Percentiles rank a stretch among this genome's conserved stretches.
Evolutionary conservation across 176 grass and related monocot species (phyloP).

Genomic region (Puccinellia tenuiflora): DNA sequence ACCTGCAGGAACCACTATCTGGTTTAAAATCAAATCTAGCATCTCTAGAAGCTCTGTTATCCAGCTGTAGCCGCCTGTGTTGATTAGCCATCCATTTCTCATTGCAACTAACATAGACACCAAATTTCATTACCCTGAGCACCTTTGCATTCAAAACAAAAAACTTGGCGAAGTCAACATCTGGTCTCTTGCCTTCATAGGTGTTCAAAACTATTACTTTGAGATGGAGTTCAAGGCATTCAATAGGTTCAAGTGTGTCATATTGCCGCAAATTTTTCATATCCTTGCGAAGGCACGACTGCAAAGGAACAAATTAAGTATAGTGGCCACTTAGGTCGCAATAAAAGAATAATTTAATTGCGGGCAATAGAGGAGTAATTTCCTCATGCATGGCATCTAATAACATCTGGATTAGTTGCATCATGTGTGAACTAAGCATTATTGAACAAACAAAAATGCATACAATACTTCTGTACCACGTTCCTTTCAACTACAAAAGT

Average conservation of each 20-base stretch:
- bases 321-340: neutral
- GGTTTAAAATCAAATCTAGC: neutral
- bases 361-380: neutral
- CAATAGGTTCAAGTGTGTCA: neutral
- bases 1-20: no score
- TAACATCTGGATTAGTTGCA: neutral
- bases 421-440: neutral
- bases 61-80: neutral
- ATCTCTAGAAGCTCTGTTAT: neutral
- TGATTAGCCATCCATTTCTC: constrained; percentile 9
- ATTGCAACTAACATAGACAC: accelerated
- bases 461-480: neutral
- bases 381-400: neutral
- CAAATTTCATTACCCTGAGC: neutral
- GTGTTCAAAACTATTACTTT: neutral
- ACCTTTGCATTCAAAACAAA: constrained; percentile 22
- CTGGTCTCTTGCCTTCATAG: neutral
- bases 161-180: constrained; percentile 24
- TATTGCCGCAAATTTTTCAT: neutral
- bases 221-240: constrained; percentile 9
- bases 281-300: neutral
- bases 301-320: neutral
- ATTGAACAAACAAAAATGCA: neutral
- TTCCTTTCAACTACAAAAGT: neutral
- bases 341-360: neutral